A percentile compares a stretch with the other conserved stretches of the same genome.
phyloP scores from a whole-genome alignment of 768 basidiomycete species.

The Boletus pseudopeckii region DNA sequence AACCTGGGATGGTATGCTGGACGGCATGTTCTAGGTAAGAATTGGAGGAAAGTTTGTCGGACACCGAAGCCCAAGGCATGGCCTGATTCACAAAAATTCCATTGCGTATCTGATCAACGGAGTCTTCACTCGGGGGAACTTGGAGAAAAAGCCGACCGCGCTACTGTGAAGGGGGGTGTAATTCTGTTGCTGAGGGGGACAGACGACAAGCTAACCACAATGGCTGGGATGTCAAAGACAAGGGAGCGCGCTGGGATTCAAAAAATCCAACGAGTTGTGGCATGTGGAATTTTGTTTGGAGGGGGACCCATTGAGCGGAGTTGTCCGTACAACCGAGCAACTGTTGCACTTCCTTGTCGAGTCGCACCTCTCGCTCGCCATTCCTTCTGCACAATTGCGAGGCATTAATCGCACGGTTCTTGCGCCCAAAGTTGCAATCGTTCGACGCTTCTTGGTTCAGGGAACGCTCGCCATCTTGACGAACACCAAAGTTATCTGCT shows the following conservation, averaged over 20 bases:
- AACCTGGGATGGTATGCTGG: neutral
- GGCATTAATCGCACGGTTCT: constrained; percentile 10
- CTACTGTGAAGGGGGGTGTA: too few species aligned
- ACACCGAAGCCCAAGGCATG: neutral
- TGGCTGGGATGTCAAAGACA: neutral
- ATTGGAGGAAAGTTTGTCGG: neutral
- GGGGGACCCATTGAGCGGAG: constrained; percentile 16
- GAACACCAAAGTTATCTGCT: neutral
- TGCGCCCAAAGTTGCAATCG: neutral
- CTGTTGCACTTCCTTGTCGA: neutral
- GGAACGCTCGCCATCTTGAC: constrained; percentile 11
- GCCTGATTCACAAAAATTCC: neutral
- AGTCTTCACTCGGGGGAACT: too few species aligned
- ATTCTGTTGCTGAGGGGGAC: too few species aligned
- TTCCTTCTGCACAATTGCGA: neutral
- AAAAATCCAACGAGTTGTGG: constrained; percentile 4
- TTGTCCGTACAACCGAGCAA: constrained; percentile 11
- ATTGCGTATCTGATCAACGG: constrained; percentile 2
- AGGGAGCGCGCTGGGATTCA: constrained; percentile 1
- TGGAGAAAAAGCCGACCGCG: neutral
- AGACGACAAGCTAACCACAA: neutral
- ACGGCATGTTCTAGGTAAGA: neutral
- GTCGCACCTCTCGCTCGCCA: neutral
- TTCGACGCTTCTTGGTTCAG: neutral
- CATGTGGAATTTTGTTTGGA: constrained; percentile 11